Evolutionary conservation across 345 rosid species (phyloP).

Genomic region (Gossypium herbaceum): DNA sequence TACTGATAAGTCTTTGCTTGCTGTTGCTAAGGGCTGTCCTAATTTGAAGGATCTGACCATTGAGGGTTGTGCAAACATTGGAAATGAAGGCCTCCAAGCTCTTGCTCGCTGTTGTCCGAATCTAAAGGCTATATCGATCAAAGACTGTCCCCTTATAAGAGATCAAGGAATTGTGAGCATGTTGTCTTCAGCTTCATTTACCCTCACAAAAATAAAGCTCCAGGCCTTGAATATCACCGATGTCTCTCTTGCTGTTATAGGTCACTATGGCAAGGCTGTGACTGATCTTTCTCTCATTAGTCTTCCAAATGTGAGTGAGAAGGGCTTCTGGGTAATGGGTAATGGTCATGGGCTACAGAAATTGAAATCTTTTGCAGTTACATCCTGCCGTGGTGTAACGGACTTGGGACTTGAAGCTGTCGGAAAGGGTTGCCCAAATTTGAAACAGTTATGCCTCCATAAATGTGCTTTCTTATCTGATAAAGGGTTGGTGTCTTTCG

Average conservation of each 20-base stretch:
- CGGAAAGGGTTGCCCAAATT: slow-evolving; percentile 80
- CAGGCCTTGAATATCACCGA: slow-evolving; percentile 71
- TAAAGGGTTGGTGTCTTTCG: slow-evolving; percentile 69
- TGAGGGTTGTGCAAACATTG: slow-evolving; percentile 70
- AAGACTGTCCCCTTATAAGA: slow-evolving; percentile 67
- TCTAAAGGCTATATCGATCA: slow-evolving; percentile 66
- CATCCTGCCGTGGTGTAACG: slow-evolving; percentile 71
- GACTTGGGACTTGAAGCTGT: slow-evolving; percentile 74
- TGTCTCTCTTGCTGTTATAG: slow-evolving; percentile 78
- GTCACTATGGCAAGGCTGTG: slow-evolving; percentile 75
- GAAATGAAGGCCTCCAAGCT: slow-evolving; percentile 71
- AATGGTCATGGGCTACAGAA: slow-evolving; percentile 82
- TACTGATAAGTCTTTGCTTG: slow-evolving; percentile 58
- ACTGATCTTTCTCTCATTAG: slow-evolving; percentile 63
- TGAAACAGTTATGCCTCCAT: slow-evolving; percentile 49
- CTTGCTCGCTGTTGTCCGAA: slow-evolving; percentile 57
- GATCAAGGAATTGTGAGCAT: slow-evolving; percentile 81
- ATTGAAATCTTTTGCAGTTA: slow-evolving; percentile 53
- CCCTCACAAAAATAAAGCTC: slow-evolving; percentile 64
- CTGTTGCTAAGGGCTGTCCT: slow-evolving; percentile 65
- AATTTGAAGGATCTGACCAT: slow-evolving; percentile 63
- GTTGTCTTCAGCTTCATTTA: slow-evolving; percentile 43
- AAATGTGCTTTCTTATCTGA: slow-evolving; percentile 68
- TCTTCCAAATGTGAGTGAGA: slow-evolving; percentile 61
- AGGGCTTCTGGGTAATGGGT: slow-evolving; percentile 98